Evolutionary conservation across 2,329 filamentous ascomycete genomes (phyloP), one percentile per base, ranked within the genome.

Genomic region (Diplocarpon rosae): DNA sequence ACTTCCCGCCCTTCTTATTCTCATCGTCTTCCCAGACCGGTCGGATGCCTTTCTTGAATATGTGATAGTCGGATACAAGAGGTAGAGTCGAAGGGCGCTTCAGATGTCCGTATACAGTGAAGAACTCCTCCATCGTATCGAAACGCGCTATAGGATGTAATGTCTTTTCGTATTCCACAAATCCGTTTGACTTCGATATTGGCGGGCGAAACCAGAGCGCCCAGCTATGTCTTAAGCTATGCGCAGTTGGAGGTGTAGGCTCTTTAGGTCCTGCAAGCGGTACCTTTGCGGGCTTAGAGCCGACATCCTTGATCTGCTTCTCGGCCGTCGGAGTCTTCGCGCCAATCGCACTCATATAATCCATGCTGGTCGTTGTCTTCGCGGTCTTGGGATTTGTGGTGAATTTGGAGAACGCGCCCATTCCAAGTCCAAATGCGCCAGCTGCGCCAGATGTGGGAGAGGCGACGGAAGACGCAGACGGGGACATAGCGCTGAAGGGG

Each of bases 11-110:
- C 55, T 81, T 83, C 65, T 87, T 92, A 68, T 98, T 98, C 63
- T 93, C 87, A 37, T 95, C 88, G 57, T 98, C 92, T 65, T 98
- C 92, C 92, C 92, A 98, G 56, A 98, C 92, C 16, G 92, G 92
- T 49, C 92, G 80, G 50, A 98, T 89, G 43, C 89, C 90, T 61
- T 92, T 88, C 66, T 92, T 94, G 72, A 98, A 98, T 48, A 98
- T 82, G 63, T 98, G 92, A 62, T 95, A 98, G 66, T 98, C 92
- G 17, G 89, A 95, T 27, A 96, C 90, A 4, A 90, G 81, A 6
- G 90, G 90, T 46, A 98, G 72, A 29, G 75, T 70, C 30, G 89
- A 96, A 2, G 93, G 92, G 24, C 85, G 79, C 68, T 93, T 94
- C 38, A 98, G 73, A 64, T 96, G 88, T 43, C 76, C 72, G 62